Conservation (phyloP, 108 stramenopile species). For the Aurantiochytrium sp. region DNA sequence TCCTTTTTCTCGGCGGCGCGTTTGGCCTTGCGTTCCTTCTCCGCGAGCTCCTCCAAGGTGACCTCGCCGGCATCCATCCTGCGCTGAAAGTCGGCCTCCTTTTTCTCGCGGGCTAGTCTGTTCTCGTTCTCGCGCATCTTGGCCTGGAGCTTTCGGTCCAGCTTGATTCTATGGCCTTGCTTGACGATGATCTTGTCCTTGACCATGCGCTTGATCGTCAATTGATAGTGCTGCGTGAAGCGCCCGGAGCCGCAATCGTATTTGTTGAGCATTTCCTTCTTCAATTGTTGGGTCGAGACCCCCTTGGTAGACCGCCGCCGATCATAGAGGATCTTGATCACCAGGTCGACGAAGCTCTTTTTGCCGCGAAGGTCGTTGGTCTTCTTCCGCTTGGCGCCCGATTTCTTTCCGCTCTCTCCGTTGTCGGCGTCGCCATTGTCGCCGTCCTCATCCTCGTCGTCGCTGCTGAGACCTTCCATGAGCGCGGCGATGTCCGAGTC, state of each 20-base stretch:
- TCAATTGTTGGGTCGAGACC: background rate
- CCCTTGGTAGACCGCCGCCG: background rate
- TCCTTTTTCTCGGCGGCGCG: background rate
- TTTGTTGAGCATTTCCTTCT: background rate
- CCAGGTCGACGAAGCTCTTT: background rate
- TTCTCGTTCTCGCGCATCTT: background rate
- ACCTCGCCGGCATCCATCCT: background rate
- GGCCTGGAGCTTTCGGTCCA: background rate
- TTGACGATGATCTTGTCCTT: background rate
- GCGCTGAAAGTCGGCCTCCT: background rate
- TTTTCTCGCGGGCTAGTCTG: background rate
- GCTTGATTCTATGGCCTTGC: background rate
- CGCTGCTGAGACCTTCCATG: too few relatives aligned
- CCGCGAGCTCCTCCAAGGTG: background rate
- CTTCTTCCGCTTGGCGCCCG: background rate
- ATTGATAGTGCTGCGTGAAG: background rate
- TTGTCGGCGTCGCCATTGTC: background rate
- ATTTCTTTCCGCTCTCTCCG: background rate
- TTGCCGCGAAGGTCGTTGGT: background rate
- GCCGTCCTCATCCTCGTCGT: background rate
- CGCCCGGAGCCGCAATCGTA: background rate
- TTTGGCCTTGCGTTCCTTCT: background rate
- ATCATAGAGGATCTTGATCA: background rate
- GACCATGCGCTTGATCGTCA: background rate
- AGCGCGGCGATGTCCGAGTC: background rate